Base-by-base conservation (phyloP, 495 filamentous ascomycete genomes). In the Lichenothelia convexa region DNA sequence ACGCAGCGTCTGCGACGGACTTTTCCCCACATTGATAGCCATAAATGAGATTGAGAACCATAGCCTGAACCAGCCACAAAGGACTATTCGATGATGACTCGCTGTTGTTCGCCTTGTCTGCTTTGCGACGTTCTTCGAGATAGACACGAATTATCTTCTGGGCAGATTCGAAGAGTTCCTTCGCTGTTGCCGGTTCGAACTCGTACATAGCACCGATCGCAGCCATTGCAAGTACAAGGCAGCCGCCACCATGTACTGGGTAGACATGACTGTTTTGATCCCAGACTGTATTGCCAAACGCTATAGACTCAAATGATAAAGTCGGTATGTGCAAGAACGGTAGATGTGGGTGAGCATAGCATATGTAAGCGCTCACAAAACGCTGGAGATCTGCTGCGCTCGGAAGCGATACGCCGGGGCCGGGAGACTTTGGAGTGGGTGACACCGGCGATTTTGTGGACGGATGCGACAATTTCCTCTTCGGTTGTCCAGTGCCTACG, bases 161-260 rank as follows among this genome's bases (percentile, higher is more conserved):
- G 19, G 91, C 80, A 46, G 80, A 73, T 47, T 91, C 83, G 52
- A 93, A 93, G 7, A 97, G 59, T 16, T 93, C 82, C 52, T 81
- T 79, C 19, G 84, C 89, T 21, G 75, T 65, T 18, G 66, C 59
- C 23, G 73, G 68, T 29, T 94, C 87, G 47, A 76, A 73, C 57
- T 93, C 89, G 55, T 93, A 94, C n/a, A 93, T 58, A 23, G 89
- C 84, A 33, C 89, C 89, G 45, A 95, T 91, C 34, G 89, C 83
- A 35, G 91, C 83, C 76, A 95, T 97, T 5, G 85, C 89, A 13
- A 97, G 67, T 37, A 95, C 77, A 41, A 97, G 62, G 50, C 83
- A 93, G 32, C 87, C 89, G 32, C 78, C 81, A 24, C 87, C 87
- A 30, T 83, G 81, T 35, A 71, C 62, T 37, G 79, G 69, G 34